Conservation (phyloP, 176 grass and related monocot genomes). For the Avena eriantha region DNA sequence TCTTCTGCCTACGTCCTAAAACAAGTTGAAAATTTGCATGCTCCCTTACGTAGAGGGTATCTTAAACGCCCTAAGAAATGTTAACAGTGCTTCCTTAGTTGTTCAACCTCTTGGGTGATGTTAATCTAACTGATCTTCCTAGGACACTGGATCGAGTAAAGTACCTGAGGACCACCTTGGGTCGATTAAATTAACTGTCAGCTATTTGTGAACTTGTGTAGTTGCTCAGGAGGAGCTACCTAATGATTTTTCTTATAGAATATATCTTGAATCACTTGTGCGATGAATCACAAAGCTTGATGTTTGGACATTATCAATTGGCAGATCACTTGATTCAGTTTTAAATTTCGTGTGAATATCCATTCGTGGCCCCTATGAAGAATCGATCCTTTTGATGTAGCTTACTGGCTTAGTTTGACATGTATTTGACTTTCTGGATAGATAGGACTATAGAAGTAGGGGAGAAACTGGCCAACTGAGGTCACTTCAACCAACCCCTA, state of each 20-base stretch:
- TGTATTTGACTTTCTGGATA: constrained; percentile 25
- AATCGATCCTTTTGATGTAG: not conserved
- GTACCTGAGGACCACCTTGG: not conserved
- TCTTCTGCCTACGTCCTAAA: not conserved
- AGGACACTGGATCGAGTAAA: not conserved
- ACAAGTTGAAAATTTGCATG: not conserved
- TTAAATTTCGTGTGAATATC: not conserved
- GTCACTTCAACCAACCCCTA: not conserved
- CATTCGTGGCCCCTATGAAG: constrained; percentile 1
- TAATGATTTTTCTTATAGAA: not conserved
- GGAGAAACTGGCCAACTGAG: not conserved
- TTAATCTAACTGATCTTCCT: constrained; percentile 22
- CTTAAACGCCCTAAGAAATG: not conserved
- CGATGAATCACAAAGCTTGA: not conserved
- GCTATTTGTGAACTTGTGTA: constrained; percentile 20
- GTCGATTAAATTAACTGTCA: not conserved
- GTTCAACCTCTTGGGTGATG: not conserved
- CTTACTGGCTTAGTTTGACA: not conserved
- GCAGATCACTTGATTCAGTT: constrained; percentile 11
- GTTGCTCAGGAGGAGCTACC: not conserved
- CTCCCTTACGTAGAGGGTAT: not conserved
- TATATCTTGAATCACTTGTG: not conserved
- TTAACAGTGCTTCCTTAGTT: not conserved
- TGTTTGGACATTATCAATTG: constrained; percentile 29
- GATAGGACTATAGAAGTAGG: constrained; percentile 3